Evolutionary conservation across 164 flowering plant species (phyloP).

Genomic region (Kingdonia uniflora): DNA sequence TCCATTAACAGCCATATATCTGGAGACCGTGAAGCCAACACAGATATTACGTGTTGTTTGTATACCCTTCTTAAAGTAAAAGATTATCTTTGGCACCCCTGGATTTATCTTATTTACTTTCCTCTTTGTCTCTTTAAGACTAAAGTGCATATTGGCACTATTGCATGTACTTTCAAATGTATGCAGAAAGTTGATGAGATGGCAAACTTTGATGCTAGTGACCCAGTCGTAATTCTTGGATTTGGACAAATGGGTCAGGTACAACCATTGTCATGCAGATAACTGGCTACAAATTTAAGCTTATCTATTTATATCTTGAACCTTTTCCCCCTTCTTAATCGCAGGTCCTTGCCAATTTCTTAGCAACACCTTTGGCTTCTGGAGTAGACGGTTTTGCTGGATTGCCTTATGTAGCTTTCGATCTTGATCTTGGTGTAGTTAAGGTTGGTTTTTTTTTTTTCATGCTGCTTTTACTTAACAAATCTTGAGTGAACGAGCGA

Average conservation of each 20-base stretch:
- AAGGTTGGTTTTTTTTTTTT: conserved; percentile 42
- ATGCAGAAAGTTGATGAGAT: conserved; percentile 48
- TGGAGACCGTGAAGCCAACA: no score
- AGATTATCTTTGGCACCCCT: neutral
- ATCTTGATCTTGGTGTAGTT: conserved; percentile 73
- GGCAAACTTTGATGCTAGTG: conserved; percentile 63
- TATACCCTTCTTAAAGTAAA: neutral
- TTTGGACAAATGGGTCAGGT: conserved; percentile 99
- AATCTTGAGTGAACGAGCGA: no score
- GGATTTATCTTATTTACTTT: no score
- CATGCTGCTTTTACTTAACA: neutral
- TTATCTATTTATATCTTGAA: conserved; percentile 4
- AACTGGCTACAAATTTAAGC: conserved; percentile 1
- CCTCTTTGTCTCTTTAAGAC: neutral
- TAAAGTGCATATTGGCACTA: neutral
- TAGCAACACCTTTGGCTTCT: conserved; percentile 81
- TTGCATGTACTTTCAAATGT: conserved; percentile 8
- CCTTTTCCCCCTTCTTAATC: conserved; percentile 12
- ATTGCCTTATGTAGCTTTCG: conserved; percentile 89
- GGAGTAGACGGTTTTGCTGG: conserved; percentile 56
- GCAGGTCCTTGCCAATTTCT: conserved; percentile 93
- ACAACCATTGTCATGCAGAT: conserved; percentile 2
- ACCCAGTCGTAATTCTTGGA: conserved; percentile 90
- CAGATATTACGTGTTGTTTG: neutral
- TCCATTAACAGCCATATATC: no score